Conservation (phyloP, 371 early-diverging fungal species). For the Mucor piriformis region DNA sequence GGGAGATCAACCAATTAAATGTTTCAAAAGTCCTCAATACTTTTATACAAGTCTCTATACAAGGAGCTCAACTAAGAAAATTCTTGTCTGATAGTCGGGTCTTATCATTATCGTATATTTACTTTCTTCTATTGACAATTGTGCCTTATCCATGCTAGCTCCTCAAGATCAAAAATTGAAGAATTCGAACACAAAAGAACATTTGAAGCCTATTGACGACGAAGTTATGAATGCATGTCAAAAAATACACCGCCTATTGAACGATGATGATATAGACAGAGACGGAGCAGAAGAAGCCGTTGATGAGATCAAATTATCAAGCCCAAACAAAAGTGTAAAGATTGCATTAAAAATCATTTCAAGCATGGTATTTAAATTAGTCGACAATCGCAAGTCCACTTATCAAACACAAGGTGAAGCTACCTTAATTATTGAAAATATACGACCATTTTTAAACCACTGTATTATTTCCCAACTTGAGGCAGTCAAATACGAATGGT, state of each 20-base stretch:
- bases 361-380: background rate
- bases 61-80: conserved; percentile 12
- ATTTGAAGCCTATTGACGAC: conserved; percentile 5
- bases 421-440: conserved; percentile 11
- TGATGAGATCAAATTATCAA: conserved; percentile 3
- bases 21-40: background rate
- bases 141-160: conserved; percentile 5
- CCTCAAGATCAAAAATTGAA: conserved; percentile 5
- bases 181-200: background rate
- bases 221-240: conserved; percentile 14
- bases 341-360: conserved; percentile 9
- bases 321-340: conserved; percentile 2
- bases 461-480: conserved; percentile 6
- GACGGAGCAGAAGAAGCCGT: conserved; percentile 10
- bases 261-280: background rate
- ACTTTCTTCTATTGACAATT: conserved; percentile 4
- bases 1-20: background rate
- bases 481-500: conserved; percentile 9
- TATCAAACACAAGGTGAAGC: conserved; percentile 13
- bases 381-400: background rate
- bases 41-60: conserved; percentile 6
- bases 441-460: conserved; percentile 3
- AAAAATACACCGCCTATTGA: conserved; percentile 1
- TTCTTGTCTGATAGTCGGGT: conserved; percentile 8
- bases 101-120: conserved; percentile 7